These are phyloP conservation scores for Boletus smithii DNA, from an alignment of 1,284 basidiomycete species.

Conservation along the genomic window DNA sequence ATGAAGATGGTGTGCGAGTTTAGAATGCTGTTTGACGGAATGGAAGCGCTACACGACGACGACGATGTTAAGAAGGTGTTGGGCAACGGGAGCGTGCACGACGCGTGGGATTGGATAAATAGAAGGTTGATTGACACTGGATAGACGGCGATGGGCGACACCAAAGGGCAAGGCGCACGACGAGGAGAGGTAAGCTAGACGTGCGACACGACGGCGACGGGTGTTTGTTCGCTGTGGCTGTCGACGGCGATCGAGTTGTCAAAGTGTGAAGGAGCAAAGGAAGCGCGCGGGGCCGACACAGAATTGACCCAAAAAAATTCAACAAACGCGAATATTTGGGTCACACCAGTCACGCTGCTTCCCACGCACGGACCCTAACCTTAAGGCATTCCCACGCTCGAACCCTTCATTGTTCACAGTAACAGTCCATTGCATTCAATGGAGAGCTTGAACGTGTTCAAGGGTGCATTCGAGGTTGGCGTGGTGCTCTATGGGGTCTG, in stretches of 20 bases:
- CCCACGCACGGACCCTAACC: slow-evolving; percentile 44
- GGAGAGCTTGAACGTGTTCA: slow-evolving; percentile 1
- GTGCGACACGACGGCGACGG: slow-evolving; percentile 33
- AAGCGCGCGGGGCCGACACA: slow-evolving; percentile 46
- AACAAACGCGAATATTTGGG: slow-evolving; percentile 42
- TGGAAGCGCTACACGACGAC: slow-evolving; percentile 19
- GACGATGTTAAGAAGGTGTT: slow-evolving; percentile 15
- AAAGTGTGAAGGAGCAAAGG: slow-evolving; percentile 43
- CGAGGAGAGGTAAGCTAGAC: slow-evolving; percentile 23
- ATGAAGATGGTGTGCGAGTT: slow-evolving; percentile 22
- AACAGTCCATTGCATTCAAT: slow-evolving; percentile 4
- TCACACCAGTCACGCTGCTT: slow-evolving; percentile 35
- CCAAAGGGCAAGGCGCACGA: slow-evolving; percentile 24
- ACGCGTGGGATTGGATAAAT: slow-evolving; percentile 39
- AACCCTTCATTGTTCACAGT: slow-evolving; percentile 20
- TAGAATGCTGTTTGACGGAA: slow-evolving; percentile 25
- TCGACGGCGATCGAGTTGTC: slow-evolving; percentile 40
- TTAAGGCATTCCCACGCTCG: slow-evolving; percentile 35
- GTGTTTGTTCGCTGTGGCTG: slow-evolving; percentile 32
- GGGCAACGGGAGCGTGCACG: slow-evolving; percentile 32
- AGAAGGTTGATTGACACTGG: slow-evolving; percentile 18
- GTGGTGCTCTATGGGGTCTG: no score
- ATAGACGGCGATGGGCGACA: slow-evolving; percentile 19
- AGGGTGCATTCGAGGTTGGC: not conserved
- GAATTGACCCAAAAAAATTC: slow-evolving; percentile 39